Percentiles rank a stretch among this genome's conserved stretches.
Conservation (phyloP, 768 basidiomycete genomes). For the Suillus plorans region DNA sequence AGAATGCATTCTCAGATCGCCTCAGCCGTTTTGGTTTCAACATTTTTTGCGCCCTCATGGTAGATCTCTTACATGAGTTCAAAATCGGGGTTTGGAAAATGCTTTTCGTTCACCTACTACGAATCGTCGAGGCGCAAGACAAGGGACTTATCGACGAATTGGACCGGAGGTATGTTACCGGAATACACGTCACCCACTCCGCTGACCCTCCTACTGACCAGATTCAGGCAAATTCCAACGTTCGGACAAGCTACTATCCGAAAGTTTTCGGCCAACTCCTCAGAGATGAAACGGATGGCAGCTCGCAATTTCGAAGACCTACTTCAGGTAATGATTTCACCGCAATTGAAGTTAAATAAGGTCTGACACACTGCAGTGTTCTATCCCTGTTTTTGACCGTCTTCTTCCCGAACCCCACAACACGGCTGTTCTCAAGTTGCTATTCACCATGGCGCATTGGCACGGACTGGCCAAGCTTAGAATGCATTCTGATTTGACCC, state of each 20-base stretch:
- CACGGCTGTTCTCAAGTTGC: constrained; percentile 9
- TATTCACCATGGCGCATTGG: constrained; percentile 4
- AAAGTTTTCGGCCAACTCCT: constrained; percentile 28
- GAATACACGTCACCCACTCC: no score
- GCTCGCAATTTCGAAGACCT: constrained; percentile 34
- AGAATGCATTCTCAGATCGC: constrained; percentile 38
- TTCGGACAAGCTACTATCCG: constrained; percentile 34
- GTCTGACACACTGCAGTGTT: constrained; percentile 17
- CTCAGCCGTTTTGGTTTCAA: constrained; percentile 21
- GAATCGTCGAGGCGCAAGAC: constrained; percentile 18
- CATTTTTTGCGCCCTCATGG: constrained; percentile 25
- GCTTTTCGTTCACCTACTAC: constrained; percentile 34
- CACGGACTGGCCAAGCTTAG: constrained; percentile 12
- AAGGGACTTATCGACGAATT: background rate
- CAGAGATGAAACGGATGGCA: constrained; percentile 22
- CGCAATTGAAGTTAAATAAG: background rate
- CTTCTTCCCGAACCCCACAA: constrained; percentile 13
- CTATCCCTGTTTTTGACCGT: constrained; percentile 32
- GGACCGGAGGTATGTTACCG: background rate
- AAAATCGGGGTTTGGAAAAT: constrained; percentile 39
- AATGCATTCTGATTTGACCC: background rate
- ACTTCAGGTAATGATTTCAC: constrained; percentile 19
- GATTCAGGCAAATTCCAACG: constrained; percentile 10
- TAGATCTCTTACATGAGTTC: constrained; percentile 40
- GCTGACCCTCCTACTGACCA: background rate